Percentiles rank a stretch among this genome's conserved stretches.
Evolutionary conservation across 163 green algal species (phyloP).

Genomic region (Chlorella variabilis): DNA sequence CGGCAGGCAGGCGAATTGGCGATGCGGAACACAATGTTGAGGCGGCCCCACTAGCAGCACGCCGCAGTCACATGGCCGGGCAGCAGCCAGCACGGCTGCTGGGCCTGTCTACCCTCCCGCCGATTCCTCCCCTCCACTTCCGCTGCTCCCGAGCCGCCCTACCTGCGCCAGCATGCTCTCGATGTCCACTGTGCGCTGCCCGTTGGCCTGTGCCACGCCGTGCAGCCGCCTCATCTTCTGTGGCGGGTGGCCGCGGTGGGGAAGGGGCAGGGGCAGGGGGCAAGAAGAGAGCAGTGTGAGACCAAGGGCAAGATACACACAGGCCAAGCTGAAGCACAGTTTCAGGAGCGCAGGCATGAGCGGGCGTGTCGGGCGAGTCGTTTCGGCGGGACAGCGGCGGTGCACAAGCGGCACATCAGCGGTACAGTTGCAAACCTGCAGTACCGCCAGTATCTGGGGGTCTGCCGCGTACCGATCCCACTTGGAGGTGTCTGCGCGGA

Average conservation of each 20-base stretch:
- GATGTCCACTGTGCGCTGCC: slow-evolving; percentile 33
- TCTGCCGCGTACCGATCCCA: slow-evolving; percentile 34
- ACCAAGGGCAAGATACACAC: no score
- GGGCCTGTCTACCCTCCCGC: no score
- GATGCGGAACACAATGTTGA: no score
- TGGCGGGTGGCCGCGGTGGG: neutral
- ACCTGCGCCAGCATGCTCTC: slow-evolving; percentile 28
- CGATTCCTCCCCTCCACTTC: no score
- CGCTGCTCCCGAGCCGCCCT: neutral
- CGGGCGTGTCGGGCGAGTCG: no score
- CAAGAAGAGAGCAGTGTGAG: neutral
- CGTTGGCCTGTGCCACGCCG: slow-evolving; percentile 39
- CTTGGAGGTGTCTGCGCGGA: slow-evolving; percentile 17
- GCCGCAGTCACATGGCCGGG: no score
- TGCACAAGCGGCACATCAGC: neutral
- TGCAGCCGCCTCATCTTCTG: slow-evolving; percentile 41
- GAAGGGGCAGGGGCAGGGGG: neutral
- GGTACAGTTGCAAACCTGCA: neutral
- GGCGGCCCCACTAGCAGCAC: no score
- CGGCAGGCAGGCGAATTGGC: neutral
- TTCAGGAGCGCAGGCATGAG: no score
- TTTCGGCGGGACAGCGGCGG: no score
- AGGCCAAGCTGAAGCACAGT: no score
- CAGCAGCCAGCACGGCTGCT: no score
- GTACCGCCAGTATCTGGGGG: slow-evolving; percentile 25